These are phyloP conservation scores for Phytophthora sansomeana DNA, from an alignment of 352 stramenopile genomes.

Conservation along the genomic window DNA sequence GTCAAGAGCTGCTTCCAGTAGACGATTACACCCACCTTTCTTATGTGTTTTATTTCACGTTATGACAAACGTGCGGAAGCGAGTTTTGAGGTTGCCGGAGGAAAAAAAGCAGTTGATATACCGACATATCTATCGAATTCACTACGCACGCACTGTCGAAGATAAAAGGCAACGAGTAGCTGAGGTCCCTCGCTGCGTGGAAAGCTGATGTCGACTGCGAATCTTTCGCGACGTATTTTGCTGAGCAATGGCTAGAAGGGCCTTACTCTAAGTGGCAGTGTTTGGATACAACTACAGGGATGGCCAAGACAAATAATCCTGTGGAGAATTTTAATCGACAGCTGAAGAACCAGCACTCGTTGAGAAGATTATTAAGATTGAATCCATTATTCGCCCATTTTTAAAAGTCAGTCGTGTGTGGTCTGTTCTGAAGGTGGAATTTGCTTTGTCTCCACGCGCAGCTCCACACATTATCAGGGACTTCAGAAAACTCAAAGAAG, in stretches of 20 bases:
- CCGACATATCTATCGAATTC: not conserved
- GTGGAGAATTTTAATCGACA: conserved; percentile 12
- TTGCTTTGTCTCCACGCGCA: too few species aligned
- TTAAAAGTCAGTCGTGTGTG: not conserved
- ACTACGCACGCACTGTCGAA: not conserved
- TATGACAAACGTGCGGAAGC: not conserved
- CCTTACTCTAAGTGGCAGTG: conserved; percentile 4
- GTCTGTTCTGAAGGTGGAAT: too few species aligned
- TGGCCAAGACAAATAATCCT: conserved; percentile 10
- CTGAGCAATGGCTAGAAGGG: not conserved
- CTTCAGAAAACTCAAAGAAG: too few species aligned
- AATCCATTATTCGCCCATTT: not conserved
- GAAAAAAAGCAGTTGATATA: conserved; percentile 1
- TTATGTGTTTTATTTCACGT: conserved; percentile 5
- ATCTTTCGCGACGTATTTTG: not conserved
- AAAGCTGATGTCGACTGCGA: not conserved
- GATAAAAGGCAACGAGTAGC: not conserved
- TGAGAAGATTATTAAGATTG: not conserved
- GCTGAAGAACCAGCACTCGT: not conserved
- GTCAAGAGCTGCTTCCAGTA: not conserved
- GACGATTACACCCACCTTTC: conserved; percentile 1
- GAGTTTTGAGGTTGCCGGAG: not conserved
- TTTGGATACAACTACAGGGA: not conserved
- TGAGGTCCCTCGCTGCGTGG: not conserved
- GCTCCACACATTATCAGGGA: too few species aligned